Percentiles rank a stretch among this genome's conserved stretches.
phyloP scores from a whole-genome alignment of 2,329 filamentous ascomycete genomes.

The Aureobasidium vineae region DNA sequence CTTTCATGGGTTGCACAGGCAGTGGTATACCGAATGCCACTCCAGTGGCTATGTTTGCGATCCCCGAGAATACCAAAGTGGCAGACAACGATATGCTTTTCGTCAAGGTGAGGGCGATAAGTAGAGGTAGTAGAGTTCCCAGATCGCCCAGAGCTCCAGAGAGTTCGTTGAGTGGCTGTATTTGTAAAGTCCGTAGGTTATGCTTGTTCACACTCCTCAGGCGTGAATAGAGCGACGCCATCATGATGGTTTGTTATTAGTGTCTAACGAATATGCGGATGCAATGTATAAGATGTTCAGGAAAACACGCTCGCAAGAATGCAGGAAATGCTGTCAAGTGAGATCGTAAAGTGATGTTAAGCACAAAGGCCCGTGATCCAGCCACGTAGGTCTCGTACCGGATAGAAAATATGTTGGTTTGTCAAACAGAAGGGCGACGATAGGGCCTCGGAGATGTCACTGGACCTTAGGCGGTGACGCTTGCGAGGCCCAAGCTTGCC shows the following conservation, averaged over 20 bases:
- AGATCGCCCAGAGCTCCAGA: constrained; percentile 87
- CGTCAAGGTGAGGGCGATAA: constrained; percentile 78
- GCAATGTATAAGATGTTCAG: background rate
- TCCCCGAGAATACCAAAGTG: constrained; percentile 83
- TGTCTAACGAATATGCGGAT: background rate
- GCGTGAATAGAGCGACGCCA: constrained; percentile 28
- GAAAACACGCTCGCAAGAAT: constrained; percentile 4
- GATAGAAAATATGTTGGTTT: constrained; percentile 13
- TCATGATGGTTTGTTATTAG: constrained; percentile 14
- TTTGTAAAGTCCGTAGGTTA: constrained; percentile 57
- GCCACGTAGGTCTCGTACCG: constrained; percentile 11
- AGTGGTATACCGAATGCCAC: constrained; percentile 81
- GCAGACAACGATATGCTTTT: constrained; percentile 76
- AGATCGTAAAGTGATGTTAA: background rate
- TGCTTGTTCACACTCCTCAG: constrained; percentile 39
- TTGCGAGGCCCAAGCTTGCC: background rate
- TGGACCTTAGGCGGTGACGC: background rate
- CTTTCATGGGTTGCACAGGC: constrained; percentile 87
- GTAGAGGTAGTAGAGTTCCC: constrained; percentile 83
- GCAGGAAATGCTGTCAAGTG: background rate
- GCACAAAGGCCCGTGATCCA: constrained; percentile 21
- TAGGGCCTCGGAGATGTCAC: constrained; percentile 12
- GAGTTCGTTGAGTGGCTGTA: constrained; percentile 67
- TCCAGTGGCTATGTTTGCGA: constrained; percentile 84
- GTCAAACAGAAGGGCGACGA: constrained; percentile 8